Evolutionary conservation across 306 rosid species (phyloP).

Genomic region (Citrullus amarus): DNA sequence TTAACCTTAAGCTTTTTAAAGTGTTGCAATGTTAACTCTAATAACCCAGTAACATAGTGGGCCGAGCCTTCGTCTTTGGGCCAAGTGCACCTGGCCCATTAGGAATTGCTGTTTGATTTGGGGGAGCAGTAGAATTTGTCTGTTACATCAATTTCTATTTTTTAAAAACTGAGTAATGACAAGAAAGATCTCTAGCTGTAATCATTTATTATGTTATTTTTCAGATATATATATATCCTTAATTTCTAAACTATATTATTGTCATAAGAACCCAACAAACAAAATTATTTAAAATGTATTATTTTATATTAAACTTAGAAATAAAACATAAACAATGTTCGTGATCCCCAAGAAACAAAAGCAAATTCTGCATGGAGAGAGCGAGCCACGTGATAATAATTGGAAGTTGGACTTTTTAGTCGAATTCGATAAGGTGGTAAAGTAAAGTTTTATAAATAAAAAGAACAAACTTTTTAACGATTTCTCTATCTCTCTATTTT

Average conservation of each 20-base stretch:
- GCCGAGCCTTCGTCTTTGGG: background rate
- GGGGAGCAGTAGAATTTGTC: background rate
- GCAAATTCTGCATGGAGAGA: background rate
- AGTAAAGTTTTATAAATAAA: background rate
- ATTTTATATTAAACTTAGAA: background rate
- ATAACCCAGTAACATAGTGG: background rate
- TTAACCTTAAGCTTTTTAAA: too few species aligned
- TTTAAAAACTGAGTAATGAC: too few species aligned
- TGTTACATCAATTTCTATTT: background rate
- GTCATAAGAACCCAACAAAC: background rate
- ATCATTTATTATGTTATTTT: background rate
- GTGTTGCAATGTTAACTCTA: too few species aligned
- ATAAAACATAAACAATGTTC: background rate
- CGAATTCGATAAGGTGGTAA: constrained; percentile 2
- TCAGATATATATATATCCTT: background rate
- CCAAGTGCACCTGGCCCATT: background rate
- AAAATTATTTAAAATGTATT: background rate
- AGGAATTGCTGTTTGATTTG: background rate
- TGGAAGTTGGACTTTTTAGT: background rate
- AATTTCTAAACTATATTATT: too few species aligned
- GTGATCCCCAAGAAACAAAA: background rate
- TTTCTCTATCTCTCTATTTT: background rate
- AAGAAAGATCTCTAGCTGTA: background rate
- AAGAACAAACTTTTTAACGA: background rate
- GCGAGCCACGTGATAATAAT: constrained; percentile 7